Base-by-base conservation (phyloP, 2,329 filamentous ascomycete species). In the Scedosporium minutisporum region DNA sequence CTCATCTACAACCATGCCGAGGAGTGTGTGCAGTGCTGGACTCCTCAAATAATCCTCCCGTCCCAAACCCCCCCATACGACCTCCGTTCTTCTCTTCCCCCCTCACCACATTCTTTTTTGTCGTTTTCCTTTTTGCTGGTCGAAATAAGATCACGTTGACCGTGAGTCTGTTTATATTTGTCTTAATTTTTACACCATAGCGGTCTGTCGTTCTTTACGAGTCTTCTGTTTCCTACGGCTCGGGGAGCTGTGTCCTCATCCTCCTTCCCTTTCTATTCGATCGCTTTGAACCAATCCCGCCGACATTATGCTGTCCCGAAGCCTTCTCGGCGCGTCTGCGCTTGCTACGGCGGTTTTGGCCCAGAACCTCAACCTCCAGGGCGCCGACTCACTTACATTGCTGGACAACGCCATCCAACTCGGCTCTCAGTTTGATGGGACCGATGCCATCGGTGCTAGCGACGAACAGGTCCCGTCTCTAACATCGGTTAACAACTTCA, bases 401-500 rank as follows among this genome's bases (percentile, higher is more conserved):
- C 46, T 61, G 14, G 51, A 65, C 10, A 65, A 71, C 46, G 70
- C 67, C 27, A 68, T 77, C 57, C 74, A 76, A 65, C 64, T 66
- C 38, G 74, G 71, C 29, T 76, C 73, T 1, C 69, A 70, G 58
- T 67, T 70, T 25, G 73, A 73, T 64, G 75, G 75, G 10, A 67
- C 67, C 25, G 38, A 67, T n/a, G 71, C 69, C 1, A 65, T 73
- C 2, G 73, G 72, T 44, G 69, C 70, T 3, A 67, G 70, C 29
- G 67, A 66, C 16, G 58, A 60, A 18, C 58, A 60, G 25, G 58
- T 51, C n/a, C 68, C 66, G 6, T 71, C 72, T 9, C 57, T 64
- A 10, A 71, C 64, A n/a, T 70, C 68, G 41, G 63, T 46, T 41
- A 74, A 76, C 71, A 82, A 82, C 71, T 80, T 80, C 67, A 78